Percentiles rank a stretch among this genome's conserved stretches.
These are phyloP conservation scores for Solanum microdontum DNA, from an alignment of 257 asterid genomes.

Conservation along the genomic window DNA sequence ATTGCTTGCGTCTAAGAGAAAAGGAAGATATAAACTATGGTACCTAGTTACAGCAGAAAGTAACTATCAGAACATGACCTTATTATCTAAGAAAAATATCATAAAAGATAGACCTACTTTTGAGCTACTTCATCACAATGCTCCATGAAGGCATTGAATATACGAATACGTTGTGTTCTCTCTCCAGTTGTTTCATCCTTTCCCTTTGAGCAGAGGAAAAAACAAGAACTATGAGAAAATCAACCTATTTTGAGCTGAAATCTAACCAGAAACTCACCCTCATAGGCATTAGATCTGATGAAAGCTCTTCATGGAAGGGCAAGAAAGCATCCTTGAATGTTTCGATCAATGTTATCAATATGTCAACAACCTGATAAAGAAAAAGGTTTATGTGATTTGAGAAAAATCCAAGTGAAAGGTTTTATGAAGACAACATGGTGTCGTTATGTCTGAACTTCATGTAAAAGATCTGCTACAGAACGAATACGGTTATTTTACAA, in stretches of 20 bases:
- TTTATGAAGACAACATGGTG: neutral
- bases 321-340: slow-evolving; percentile 75
- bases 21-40: slow-evolving; percentile 74
- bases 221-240: neutral
- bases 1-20: slow-evolving; percentile 86
- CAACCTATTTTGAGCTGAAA: neutral
- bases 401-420: neutral
- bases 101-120: slow-evolving; percentile 32
- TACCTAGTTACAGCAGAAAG: slow-evolving; percentile 40
- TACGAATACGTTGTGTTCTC: slow-evolving; percentile 81
- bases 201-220: slow-evolving; percentile 32
- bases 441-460: neutral
- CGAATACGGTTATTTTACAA: too few relatives aligned
- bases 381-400: neutral
- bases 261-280: slow-evolving; percentile 49
- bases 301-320: slow-evolving; percentile 79
- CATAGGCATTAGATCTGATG: slow-evolving; percentile 81
- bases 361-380: slow-evolving; percentile 55
- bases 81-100: neutral
- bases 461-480: too few relatives aligned
- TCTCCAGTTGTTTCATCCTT: slow-evolving; percentile 83
- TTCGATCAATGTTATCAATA: slow-evolving; percentile 72
- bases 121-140: slow-evolving; percentile 75
- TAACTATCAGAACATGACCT: neutral
- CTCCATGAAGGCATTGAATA: slow-evolving; percentile 86